Evolutionary conservation across 1,284 basidiomycete species (phyloP).

Genomic region (Ceratobasidium sp.): DNA sequence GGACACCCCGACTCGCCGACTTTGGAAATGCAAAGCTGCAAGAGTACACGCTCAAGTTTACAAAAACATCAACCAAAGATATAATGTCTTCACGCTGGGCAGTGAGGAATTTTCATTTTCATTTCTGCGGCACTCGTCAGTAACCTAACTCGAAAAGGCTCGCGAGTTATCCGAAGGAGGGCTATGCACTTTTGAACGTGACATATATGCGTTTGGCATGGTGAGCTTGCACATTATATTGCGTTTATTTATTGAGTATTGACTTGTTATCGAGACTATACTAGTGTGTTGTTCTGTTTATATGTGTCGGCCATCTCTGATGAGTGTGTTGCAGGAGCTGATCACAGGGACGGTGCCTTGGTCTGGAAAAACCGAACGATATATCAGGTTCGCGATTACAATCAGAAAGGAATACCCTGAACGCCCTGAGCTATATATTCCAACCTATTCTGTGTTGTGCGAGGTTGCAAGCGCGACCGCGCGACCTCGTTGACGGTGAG

Average conservation of each 20-base stretch:
- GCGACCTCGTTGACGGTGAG: too few relatives aligned
- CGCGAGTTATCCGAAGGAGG: constrained; percentile 12
- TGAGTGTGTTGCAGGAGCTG: neutral
- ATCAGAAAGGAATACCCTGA: neutral
- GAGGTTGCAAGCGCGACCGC: too few relatives aligned
- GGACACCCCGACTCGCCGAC: neutral
- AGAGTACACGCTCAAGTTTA: neutral
- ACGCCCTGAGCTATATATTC: constrained; percentile 1
- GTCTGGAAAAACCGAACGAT: neutral
- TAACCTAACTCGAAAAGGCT: neutral
- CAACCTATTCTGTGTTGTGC: too few relatives aligned
- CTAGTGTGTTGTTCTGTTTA: neutral
- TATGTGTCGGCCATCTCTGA: neutral
- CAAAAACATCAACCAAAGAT: neutral
- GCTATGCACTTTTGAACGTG: neutral
- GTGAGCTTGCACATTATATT: neutral
- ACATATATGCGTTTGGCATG: constrained; percentile 4
- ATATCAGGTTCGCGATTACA: neutral
- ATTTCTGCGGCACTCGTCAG: too few relatives aligned
- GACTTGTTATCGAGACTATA: neutral
- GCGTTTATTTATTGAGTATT: too few relatives aligned
- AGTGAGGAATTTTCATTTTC: neutral
- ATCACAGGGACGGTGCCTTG: constrained; percentile 14
- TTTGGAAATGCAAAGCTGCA: constrained; percentile 11
- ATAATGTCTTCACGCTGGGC: neutral